Percentiles rank a stretch among this genome's conserved stretches.
Conservation (phyloP, 140 eudicot genomes). For the Erigeron philadelphicus region DNA sequence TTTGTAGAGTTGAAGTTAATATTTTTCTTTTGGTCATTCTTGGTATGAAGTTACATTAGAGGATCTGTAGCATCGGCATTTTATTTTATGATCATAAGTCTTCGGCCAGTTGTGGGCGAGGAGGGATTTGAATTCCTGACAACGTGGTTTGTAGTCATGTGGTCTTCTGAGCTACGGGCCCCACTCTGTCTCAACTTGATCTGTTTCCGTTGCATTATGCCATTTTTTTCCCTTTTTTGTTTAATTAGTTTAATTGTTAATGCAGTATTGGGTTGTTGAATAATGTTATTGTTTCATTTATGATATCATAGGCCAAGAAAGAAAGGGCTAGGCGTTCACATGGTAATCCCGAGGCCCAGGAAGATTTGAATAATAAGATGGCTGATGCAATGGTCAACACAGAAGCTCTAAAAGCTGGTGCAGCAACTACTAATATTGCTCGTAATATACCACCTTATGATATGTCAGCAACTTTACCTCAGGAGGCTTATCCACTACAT, state of each 20-base stretch:
- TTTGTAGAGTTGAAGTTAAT: not conserved
- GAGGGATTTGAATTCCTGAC: constrained; percentile 4
- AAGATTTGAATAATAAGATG: constrained; percentile 42
- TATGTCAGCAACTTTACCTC: constrained; percentile 54
- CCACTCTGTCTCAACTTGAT: no score
- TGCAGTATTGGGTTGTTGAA: not conserved
- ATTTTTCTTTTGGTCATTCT: not conserved
- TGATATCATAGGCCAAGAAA: constrained; percentile 43
- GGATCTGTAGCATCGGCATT: not conserved
- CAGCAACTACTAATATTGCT: constrained; percentile 19
- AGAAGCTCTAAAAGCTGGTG: constrained; percentile 47
- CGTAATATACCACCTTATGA: constrained; percentile 78
- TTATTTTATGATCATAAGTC: not conserved
- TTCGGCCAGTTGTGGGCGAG: not conserved
- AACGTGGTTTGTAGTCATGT: not conserved
- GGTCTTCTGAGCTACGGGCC: not conserved
- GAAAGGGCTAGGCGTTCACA: constrained; percentile 27
- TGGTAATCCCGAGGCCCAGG: constrained; percentile 39
- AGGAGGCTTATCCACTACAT: constrained; percentile 66
- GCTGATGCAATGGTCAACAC: constrained; percentile 34
- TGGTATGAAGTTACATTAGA: not conserved
- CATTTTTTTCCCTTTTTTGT: not conserved
- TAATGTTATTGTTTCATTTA: not conserved
- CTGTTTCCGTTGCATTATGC: no score
- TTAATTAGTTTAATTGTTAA: not conserved